Percentiles rank a stretch among this genome's conserved stretches.
These are phyloP conservation scores for Cymbidium sinense DNA, from an alignment of 106 monocot genomes.

Conservation along the genomic window DNA sequence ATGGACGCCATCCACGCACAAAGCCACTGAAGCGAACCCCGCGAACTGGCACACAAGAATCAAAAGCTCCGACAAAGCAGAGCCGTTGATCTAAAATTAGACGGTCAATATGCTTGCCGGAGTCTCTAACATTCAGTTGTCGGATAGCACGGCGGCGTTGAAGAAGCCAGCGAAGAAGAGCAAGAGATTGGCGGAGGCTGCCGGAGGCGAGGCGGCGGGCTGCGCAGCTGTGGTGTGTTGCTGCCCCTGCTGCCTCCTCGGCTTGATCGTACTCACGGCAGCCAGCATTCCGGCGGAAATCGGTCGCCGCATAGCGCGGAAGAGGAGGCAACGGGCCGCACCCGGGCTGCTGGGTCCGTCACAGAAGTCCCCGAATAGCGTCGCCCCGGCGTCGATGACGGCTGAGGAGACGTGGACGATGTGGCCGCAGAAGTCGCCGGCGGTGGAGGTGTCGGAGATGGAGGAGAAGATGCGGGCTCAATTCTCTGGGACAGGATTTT, in stretches of 20 bases:
- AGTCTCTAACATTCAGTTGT: not conserved
- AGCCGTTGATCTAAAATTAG: not conserved
- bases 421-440: conserved; percentile 18
- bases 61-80: not conserved
- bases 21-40: not conserved
- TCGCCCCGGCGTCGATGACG: not conserved
- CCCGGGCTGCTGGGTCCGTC: not conserved
- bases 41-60: not conserved
- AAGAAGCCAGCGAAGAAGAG: not conserved
- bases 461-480: conserved; percentile 36
- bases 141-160: not conserved
- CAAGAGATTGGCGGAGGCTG: conserved; percentile 22
- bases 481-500: conserved; percentile 41
- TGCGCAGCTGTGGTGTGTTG: conserved; percentile 47
- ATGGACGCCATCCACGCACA: not conserved
- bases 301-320: conserved; percentile 17
- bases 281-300: conserved; percentile 27
- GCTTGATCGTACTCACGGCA: conserved; percentile 24
- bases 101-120: not conserved
- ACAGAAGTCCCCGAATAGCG: not conserved
- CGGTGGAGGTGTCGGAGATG: conserved; percentile 22
- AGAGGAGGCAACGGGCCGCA: not conserved
- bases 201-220: conserved; percentile 37
- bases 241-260: conserved; percentile 25
- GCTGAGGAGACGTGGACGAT: not conserved